Percentiles rank a stretch among this genome's conserved stretches.
Conservation (phyloP, 352 stramenopile genomes). For the Lagenidium sp. region DNA sequence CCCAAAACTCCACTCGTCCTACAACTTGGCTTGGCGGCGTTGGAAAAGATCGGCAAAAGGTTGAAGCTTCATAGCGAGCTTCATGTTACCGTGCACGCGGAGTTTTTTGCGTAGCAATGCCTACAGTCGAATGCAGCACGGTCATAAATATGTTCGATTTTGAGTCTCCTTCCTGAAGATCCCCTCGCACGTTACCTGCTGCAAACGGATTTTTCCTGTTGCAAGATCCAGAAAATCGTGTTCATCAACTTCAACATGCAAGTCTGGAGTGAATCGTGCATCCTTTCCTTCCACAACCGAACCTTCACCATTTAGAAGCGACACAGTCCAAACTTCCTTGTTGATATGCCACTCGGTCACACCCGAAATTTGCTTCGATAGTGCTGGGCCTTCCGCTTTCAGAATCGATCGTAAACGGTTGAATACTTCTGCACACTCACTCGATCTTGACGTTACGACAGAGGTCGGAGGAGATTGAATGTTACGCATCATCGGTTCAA, state of each 20-base stretch:
- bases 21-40: conserved; percentile 11
- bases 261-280: conserved; percentile 31
- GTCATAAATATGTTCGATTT: neutral
- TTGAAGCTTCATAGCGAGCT: conserved; percentile 66
- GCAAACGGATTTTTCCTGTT: conserved; percentile 39
- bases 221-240: conserved; percentile 56
- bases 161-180: neutral
- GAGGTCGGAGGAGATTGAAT: conserved; percentile 36
- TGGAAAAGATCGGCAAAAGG: conserved; percentile 54
- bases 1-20: neutral
- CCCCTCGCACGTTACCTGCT: conserved; percentile 23
- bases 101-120: conserved; percentile 59
- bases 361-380: conserved; percentile 51
- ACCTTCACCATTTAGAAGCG: conserved; percentile 39
- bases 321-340: conserved; percentile 59
- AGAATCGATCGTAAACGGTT: conserved; percentile 35
- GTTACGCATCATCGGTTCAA: conserved; percentile 73
- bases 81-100: conserved; percentile 54
- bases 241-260: conserved; percentile 59
- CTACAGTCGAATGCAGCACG: conserved; percentile 2
- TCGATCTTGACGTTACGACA: conserved; percentile 41
- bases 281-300: conserved; percentile 37
- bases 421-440: conserved; percentile 50
- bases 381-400: conserved; percentile 22
- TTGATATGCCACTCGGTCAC: conserved; percentile 66